Evolutionary conservation across 225 moss, liverwort and hornwort species (phyloP), one percentile per base, ranked within the genome.

Genomic region (Sphagnum tenellum): DNA sequence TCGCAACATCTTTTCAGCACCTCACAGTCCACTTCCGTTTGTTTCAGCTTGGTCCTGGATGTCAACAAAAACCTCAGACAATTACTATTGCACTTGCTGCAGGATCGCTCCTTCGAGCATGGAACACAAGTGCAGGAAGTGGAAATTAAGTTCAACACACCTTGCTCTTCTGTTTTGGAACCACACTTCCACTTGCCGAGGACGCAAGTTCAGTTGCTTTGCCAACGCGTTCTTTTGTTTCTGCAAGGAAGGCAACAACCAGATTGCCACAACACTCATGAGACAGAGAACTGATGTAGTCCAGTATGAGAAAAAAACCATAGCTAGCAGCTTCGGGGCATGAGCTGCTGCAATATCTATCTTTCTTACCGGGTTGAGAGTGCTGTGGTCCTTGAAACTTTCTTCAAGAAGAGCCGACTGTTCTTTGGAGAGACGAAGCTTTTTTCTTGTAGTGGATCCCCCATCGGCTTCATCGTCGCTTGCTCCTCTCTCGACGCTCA

Each of bases 151-250:
- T 4, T 2, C 5, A 57, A 70, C 69, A 51, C 47, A 86, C 86
- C 95, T 82, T 4, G 98, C 98, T 67, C 98, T 83, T 48, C 98
- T 77, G 74, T 98, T 98, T 68, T 98, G 98, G 72, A 98, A 98
- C 98, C 98, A 98, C 0, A 98, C 98, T 84, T 98, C 98, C 2
- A 98, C 98, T 65, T 98, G 98, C 0, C 98, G 93, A 0, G 98
- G 89, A 4, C 93, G 82, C 61, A 98, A 59, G 45, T 78, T 86
- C 29, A 98, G 68, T 72, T 98, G 98, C 81, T 93, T 98, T 0
- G 98, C 98, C 11, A 98, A 73, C 7, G 98, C 93, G 60, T 87
- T 90, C 76, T 98, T 98, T 75, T 98, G 98, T 74, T 98, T 98
- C 83, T 84, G 83, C 49, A 47, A 64, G 4, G 8, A 4, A 64